A percentile compares a stretch with the other conserved stretches of the same genome.
These are phyloP conservation scores for Kluyveromyces siamensis DNA, from an alignment of 805 yeast genomes.

Conservation along the genomic window DNA sequence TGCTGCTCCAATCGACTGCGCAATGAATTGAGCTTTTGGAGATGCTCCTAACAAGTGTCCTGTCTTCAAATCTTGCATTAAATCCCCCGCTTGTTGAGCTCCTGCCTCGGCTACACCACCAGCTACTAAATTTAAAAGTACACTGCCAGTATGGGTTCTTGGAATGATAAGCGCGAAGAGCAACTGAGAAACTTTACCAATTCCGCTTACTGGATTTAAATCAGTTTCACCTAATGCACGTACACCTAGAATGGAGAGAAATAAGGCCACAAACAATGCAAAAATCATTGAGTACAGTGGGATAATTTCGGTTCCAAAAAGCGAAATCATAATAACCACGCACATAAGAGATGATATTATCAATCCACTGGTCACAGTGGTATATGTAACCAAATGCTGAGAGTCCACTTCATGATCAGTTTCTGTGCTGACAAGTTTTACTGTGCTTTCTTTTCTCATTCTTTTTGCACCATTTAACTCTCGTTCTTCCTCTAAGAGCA, in stretches of 20 bases:
- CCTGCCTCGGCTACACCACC: slow-evolving; percentile 99
- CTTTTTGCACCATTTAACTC: slow-evolving; percentile 17
- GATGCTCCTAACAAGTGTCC: slow-evolving; percentile 90
- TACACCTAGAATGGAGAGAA: slow-evolving; percentile 79
- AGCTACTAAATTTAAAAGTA: slow-evolving; percentile 78
- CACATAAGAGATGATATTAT: slow-evolving; percentile 59
- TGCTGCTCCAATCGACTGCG: slow-evolving; percentile 79
- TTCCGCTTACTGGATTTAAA: slow-evolving; percentile 92
- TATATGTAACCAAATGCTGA: slow-evolving; percentile 41
- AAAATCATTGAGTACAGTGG: slow-evolving; percentile 62
- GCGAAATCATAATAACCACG: slow-evolving; percentile 47
- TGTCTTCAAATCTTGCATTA: slow-evolving; percentile 94
- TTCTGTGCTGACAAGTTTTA: slow-evolving; percentile 22
- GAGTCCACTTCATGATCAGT: slow-evolving; percentile 33
- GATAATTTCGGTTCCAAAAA: slow-evolving; percentile 57
- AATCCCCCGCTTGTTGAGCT: slow-evolving; percentile 97
- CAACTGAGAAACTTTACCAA: slow-evolving; percentile 87
- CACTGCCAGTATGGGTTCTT: slow-evolving; percentile 63
- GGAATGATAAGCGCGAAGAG: slow-evolving; percentile 80
- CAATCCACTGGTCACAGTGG: slow-evolving; percentile 51
- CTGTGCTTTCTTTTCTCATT: slow-evolving; percentile 15
- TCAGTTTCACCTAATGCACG: slow-evolving; percentile 96
- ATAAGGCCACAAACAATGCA: slow-evolving; percentile 67
- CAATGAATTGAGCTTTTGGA: slow-evolving; percentile 83
- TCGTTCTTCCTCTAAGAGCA: slow-evolving; percentile 25